phyloP scores from a whole-genome alignment of 306 rosid genomes.

The Castanea sativa region DNA sequence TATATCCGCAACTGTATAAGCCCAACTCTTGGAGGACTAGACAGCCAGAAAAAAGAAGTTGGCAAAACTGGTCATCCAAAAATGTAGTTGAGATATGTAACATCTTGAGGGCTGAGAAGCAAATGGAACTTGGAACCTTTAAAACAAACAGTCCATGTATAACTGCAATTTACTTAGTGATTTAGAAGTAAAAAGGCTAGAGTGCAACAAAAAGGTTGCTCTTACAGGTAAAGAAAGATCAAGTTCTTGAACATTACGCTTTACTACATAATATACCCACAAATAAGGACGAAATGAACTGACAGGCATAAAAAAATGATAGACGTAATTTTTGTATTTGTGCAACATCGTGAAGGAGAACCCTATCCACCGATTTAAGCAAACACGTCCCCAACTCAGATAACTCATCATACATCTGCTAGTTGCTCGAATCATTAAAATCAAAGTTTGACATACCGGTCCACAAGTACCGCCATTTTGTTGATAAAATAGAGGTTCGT shows the following conservation, averaged over 20 bases:
- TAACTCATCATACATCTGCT: not conserved
- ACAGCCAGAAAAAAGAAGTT: not conserved
- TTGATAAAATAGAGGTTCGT: slow-evolving; percentile 10
- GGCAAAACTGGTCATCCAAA: slow-evolving; percentile 7
- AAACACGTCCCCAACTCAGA: not conserved
- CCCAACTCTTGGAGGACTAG: no score
- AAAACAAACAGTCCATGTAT: not conserved
- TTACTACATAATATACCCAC: not conserved
- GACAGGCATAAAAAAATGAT: not conserved
- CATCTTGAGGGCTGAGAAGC: slow-evolving; percentile 13
- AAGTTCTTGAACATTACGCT: slow-evolving; percentile 4
- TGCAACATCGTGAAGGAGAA: not conserved
- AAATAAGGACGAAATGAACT: not conserved
- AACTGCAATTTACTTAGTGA: slow-evolving; percentile 3
- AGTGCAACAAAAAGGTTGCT: not conserved
- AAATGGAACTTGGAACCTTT: not conserved
- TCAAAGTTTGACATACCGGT: not conserved
- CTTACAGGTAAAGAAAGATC: not conserved
- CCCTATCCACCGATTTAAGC: not conserved
- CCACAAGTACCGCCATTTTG: slow-evolving; percentile 22
- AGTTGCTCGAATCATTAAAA: not conserved
- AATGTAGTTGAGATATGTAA: slow-evolving; percentile 1
- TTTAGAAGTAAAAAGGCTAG: not conserved
- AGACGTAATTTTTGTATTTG: not conserved
- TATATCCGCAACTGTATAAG: no score